Evolutionary conservation across 805 yeast species (phyloP).

Genomic region (Myxozyma vanderwaltii): DNA sequence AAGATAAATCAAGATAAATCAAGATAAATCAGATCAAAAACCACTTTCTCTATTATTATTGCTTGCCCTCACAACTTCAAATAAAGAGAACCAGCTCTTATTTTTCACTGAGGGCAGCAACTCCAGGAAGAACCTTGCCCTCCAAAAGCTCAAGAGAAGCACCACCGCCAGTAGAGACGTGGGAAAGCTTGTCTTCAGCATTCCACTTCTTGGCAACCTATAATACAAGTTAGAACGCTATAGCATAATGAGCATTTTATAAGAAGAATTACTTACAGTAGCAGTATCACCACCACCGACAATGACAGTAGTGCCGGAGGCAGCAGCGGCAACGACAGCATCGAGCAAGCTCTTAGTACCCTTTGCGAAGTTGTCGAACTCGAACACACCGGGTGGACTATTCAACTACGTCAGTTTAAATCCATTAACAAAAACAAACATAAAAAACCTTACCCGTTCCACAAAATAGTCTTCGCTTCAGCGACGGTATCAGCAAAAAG

Average conservation of each 20-base stretch:
- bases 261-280: constrained; percentile 50
- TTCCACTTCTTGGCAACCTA: constrained; percentile 91
- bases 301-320: constrained; percentile 90
- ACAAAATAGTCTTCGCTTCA: constrained; percentile 94
- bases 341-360: constrained; percentile 92
- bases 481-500: constrained; percentile 81
- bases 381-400: constrained; percentile 97
- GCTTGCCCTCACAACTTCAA: neutral
- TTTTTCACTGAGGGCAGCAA: constrained; percentile 84
- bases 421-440: neutral
- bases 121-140: constrained; percentile 99
- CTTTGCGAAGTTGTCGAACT: constrained; percentile 85
- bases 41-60: too few relatives aligned
- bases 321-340: constrained; percentile 83
- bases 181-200: constrained; percentile 93
- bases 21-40: neutral
- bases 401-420: too few relatives aligned
- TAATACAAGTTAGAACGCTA: too few relatives aligned
- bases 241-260: too few relatives aligned
- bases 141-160: constrained; percentile 98
- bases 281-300: constrained; percentile 99
- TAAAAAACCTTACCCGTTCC: constrained; percentile 71
- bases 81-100: constrained; percentile 23
- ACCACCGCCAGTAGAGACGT: constrained; percentile 99
- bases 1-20: too few relatives aligned